A percentile compares a stretch with the other conserved stretches of the same genome.
These are phyloP conservation scores for Hypericum androsaemum DNA, from an alignment of 345 rosid species.

Conservation along the genomic window DNA sequence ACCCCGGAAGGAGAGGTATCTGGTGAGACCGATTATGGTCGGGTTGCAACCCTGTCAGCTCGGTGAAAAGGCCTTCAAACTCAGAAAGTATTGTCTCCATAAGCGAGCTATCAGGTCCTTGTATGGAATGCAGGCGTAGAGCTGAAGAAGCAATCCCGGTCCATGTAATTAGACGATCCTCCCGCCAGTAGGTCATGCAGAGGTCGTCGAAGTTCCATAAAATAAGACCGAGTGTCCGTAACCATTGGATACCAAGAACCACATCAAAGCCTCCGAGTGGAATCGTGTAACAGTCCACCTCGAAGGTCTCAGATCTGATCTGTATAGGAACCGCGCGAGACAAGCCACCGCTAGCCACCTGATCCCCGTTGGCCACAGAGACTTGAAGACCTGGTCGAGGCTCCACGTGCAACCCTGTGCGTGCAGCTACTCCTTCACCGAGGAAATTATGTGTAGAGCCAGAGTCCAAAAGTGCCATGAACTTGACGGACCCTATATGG, in stretches of 20 bases:
- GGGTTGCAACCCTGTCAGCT: neutral
- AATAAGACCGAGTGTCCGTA: neutral
- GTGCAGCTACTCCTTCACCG: too few relatives aligned
- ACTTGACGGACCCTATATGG: too few relatives aligned
- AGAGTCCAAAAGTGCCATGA: too few relatives aligned
- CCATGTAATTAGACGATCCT: neutral
- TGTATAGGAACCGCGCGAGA: neutral
- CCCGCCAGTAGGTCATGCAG: neutral
- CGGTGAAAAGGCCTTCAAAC: neutral
- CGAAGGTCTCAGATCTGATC: neutral
- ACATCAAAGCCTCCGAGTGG: neutral
- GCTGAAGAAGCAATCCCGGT: neutral
- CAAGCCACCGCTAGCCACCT: neutral
- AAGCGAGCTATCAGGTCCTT: neutral
- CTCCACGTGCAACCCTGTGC: too few relatives aligned
- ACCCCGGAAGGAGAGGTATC: neutral
- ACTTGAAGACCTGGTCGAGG: too few relatives aligned
- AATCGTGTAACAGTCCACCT: neutral
- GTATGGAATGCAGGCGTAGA: neutral
- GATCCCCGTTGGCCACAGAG: neutral
- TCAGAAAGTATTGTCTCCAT: neutral
- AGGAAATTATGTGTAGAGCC: too few relatives aligned
- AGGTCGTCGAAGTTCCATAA: neutral
- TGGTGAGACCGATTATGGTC: neutral
- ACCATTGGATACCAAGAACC: neutral